Evolutionary conservation across 2,329 filamentous ascomycete genomes (phyloP), one percentile per base, ranked within the genome.

Genomic region (Epichloe baconii): DNA sequence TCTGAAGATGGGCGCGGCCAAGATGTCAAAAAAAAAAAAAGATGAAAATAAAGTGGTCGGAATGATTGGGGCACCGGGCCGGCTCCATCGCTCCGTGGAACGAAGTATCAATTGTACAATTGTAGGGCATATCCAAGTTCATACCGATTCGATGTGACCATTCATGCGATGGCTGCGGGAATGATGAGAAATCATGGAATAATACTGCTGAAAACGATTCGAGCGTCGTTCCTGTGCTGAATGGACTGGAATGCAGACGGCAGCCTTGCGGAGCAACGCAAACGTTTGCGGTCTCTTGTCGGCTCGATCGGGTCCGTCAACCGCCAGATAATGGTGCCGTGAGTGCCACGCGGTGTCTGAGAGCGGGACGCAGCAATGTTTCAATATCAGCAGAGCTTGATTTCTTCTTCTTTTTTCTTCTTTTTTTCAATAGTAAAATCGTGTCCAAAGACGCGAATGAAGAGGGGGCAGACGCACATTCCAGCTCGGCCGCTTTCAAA

Each of bases 281-380:
- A 4, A 38, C 37, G 12, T 19, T 42, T 21, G 5, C 17, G 15
- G 15, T 42, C 40, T 42, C 17, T 31, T 4, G 31, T 42, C 4
- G 40, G 11, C 40, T 21, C 17, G 40, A 21, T 23, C 40, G 6
- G 19, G 15, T 12, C 4, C 17, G 23, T 7, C 11, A 31, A 8
- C 26, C 26, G 26, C 26, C 26, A 31, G 12, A 12, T 26, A 2
- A 42, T 5, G 7, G n/a, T 7, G 37, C 11, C 40, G 40, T 5
- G 17, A 17, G 17, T 44, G 40, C 47, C 40, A 49, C 31, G 47
- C 43, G 47, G 26, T 37, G 40, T 49, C 47, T 49, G 11, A 36
- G 38, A 44, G 40, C 38, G 26, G 40, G 40, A 49, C 10, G 21
- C 21, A 19, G 36, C 36, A 10, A 11, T 44, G 43, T 44, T 44